Percentiles rank a stretch among this genome's conserved stretches.
These are phyloP conservation scores for Pseudopithomyces maydicus DNA, from an alignment of 2,329 filamentous ascomycete species.

Conservation along the genomic window DNA sequence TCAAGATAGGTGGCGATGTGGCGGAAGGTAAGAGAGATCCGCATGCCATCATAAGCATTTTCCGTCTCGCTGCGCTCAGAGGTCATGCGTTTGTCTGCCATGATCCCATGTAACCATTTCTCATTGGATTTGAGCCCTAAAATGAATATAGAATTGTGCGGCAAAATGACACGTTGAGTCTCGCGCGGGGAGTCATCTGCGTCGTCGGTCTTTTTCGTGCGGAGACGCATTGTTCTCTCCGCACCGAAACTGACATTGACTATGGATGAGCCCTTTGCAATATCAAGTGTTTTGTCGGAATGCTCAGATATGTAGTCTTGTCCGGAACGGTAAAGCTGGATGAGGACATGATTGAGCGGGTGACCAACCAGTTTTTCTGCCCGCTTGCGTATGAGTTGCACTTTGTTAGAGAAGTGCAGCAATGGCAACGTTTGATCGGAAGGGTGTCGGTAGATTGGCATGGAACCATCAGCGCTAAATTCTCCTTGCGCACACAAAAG, in stretches of 20 bases:
- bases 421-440: conserved; percentile 84
- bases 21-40: conserved; percentile 92
- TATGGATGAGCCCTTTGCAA: conserved; percentile 78
- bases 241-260: conserved; percentile 95
- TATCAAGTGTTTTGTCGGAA: conserved; percentile 95
- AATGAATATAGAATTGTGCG: conserved; percentile 86
- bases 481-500: conserved; percentile 87
- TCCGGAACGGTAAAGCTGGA: conserved; percentile 89
- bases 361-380: conserved; percentile 79
- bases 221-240: conserved; percentile 84
- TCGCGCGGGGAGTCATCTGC: conserved; percentile 38
- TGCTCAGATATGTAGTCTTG: conserved; percentile 95
- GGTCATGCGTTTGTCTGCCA: conserved; percentile 76
- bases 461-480: conserved; percentile 69
- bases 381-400: conserved; percentile 68
- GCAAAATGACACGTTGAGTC: conserved; percentile 72
- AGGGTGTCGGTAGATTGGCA: conserved; percentile 94
- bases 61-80: conserved; percentile 73
- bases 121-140: conserved; percentile 82
- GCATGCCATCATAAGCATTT: conserved; percentile 71
- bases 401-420: conserved; percentile 73
- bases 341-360: conserved; percentile 84
- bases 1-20: conserved; percentile 85
- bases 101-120: conserved; percentile 91
- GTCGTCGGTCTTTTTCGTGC: conserved; percentile 69